Base-by-base conservation (phyloP, 2,329 filamentous ascomycete species). In the Colletotrichum sp. region DNA sequence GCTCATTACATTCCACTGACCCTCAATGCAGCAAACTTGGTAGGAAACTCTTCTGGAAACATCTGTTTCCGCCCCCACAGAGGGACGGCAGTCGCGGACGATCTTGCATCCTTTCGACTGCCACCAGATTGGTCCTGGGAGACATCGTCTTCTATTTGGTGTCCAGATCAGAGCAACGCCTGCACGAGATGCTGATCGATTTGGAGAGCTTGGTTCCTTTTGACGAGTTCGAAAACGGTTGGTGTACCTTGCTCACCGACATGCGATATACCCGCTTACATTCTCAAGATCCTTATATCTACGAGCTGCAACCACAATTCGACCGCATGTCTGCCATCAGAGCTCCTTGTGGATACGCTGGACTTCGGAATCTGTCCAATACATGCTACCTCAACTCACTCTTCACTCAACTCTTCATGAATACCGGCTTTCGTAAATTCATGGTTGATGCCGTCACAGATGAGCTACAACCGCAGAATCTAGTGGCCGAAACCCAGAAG, bases 341-440 rank as follows among this genome's bases (percentile, higher is more conserved):
- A 77, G 92, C 95, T 3, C 85, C 91, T 2, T 94, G 94, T 77
- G 96, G 95, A 24, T 98, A 98, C 82, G 92, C 94, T n/a, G 97
- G 97, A 2, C 85, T 99, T n/a, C 91, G 91, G 72, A 99, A 99
- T 81, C 90, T 98, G 18, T 97, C 95, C 12, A 98, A 98, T 82
- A 99, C 98, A 1, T 99, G 97, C 85, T 99, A 99, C 83, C 90
- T 99, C 82, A 99, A 99, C 83, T 99, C 97, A 1, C 88, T 99
- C 1, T 90, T 99, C 76, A 96, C 96, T 0, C 97, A 99, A 82
- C 91, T 99, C 1, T 99, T 96, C 87, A 99, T 98, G 95, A 99
- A 99, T 82, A 86, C 95, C 18, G 90, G 92, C 8, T 99, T 99
- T 81, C 93, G 97, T 21, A 90, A 91, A 18, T 98, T 99, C 83